Conservation (phyloP, 345 rosid genomes). For the Pugionium dolabratum region DNA sequence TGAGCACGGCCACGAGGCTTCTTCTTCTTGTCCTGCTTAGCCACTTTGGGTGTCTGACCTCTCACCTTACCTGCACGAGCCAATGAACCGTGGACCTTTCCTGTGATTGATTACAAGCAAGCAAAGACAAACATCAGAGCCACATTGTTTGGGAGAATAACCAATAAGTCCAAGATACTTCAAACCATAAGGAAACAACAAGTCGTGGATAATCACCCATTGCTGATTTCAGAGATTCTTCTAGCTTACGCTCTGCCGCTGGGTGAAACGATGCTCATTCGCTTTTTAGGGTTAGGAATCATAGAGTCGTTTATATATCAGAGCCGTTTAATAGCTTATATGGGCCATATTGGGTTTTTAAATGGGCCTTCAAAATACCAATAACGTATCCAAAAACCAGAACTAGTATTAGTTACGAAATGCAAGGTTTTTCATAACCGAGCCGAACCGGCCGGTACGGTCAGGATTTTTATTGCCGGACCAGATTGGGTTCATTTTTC, state of each 20-base stretch:
- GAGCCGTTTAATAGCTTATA: neutral
- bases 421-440: neutral
- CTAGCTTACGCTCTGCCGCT: neutral
- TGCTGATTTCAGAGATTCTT: neutral
- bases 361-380: neutral
- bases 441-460: too few species aligned
- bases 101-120: neutral
- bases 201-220: constrained; percentile 8
- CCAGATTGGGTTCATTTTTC: neutral
- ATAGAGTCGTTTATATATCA: neutral
- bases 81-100: neutral
- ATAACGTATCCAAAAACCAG: neutral
- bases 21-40: neutral
- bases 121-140: neutral
- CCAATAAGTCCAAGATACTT: neutral
- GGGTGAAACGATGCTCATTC: neutral
- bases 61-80: too few species aligned
- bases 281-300: neutral
- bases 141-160: neutral
- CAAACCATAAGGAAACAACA: neutral
- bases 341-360: neutral
- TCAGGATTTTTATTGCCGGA: neutral
- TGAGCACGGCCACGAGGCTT: constrained; percentile 27
- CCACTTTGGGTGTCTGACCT: too few species aligned
- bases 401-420: neutral